Conservation (phyloP, 2,329 filamentous ascomycete species). For the Stenocarpella maydis region DNA sequence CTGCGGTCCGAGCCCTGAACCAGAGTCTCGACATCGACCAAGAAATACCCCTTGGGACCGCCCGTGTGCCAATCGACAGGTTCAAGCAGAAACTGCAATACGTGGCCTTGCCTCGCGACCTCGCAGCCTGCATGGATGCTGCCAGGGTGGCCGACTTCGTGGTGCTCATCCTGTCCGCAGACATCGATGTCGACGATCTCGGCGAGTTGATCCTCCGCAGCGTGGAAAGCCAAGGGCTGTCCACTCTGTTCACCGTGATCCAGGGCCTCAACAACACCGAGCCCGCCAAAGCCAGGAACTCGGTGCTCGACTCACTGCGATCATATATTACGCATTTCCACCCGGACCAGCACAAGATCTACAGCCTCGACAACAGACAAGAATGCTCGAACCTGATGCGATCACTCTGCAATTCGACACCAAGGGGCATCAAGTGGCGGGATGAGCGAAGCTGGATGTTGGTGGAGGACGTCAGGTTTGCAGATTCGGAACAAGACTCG, state of each 20-base stretch:
- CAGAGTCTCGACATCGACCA: conserved; percentile 80
- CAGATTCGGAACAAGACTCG: conserved; percentile 64
- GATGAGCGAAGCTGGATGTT: conserved; percentile 97
- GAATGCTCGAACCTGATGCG: conserved; percentile 92
- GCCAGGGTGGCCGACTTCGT: conserved; percentile 92
- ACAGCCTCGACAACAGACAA: conserved; percentile 86
- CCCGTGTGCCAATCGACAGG: conserved; percentile 78
- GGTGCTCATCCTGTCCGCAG: conserved; percentile 81
- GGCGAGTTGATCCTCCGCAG: conserved; percentile 87
- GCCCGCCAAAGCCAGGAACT: conserved; percentile 77
- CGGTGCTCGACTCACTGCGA: conserved; percentile 83
- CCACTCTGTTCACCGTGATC: conserved; percentile 87
- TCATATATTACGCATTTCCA: conserved; percentile 96
- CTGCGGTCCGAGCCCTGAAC: conserved; percentile 76
- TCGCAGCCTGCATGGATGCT: conserved; percentile 83
- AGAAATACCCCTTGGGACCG: conserved; percentile 65
- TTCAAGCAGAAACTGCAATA: conserved; percentile 97
- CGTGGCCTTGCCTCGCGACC: conserved; percentile 74
- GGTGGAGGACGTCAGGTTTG: conserved; percentile 82
- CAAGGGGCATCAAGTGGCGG: conserved; percentile 94
- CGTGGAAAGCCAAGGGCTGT: conserved; percentile 93
- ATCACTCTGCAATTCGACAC: conserved; percentile 88
- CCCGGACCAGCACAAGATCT: conserved; percentile 88
- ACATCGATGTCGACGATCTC: conserved; percentile 82
- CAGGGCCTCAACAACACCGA: conserved; percentile 82